Evolutionary conservation across 495 filamentous ascomycete species (phyloP).

Genomic region (Xylaria sp.): DNA sequence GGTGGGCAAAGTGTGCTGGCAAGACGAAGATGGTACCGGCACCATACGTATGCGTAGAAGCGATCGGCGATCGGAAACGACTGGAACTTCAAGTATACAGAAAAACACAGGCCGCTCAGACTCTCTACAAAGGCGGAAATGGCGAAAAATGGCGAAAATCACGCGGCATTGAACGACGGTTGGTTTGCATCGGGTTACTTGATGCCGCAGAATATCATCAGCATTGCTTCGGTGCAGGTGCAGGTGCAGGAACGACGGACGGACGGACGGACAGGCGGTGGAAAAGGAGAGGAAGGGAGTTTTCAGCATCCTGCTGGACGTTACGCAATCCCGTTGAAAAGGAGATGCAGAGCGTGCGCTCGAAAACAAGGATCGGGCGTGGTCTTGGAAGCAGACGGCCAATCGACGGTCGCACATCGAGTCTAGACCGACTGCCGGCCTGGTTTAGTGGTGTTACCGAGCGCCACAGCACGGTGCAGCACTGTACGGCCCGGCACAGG

Average conservation of each 20-base stretch:
- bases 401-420: conserved; percentile 17
- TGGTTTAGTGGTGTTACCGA: background rate
- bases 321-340: conserved; percentile 23
- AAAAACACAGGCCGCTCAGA: conserved; percentile 20
- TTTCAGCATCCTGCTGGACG: background rate
- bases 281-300: background rate
- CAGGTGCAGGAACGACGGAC: background rate
- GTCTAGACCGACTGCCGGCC: conserved; percentile 1
- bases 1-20: background rate
- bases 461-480: conserved; percentile 3
- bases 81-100: background rate
- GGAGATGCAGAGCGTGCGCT: conserved; percentile 17
- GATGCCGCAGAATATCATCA: conserved; percentile 13
- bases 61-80: conserved; percentile 3
- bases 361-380: conserved; percentile 15
- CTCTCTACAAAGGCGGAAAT: background rate
- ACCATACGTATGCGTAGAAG: conserved; percentile 6
- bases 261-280: background rate
- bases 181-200: conserved; percentile 20
- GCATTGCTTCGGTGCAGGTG: conserved; percentile 9
- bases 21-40: background rate
- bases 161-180: conserved; percentile 18
- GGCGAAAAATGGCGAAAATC: too few species aligned
- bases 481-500: conserved; percentile 1
- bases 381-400: conserved; percentile 2